Evolutionary conservation across 345 rosid species (phyloP), one percentile per base, ranked within the genome.

Genomic region (Populus tremula): DNA sequence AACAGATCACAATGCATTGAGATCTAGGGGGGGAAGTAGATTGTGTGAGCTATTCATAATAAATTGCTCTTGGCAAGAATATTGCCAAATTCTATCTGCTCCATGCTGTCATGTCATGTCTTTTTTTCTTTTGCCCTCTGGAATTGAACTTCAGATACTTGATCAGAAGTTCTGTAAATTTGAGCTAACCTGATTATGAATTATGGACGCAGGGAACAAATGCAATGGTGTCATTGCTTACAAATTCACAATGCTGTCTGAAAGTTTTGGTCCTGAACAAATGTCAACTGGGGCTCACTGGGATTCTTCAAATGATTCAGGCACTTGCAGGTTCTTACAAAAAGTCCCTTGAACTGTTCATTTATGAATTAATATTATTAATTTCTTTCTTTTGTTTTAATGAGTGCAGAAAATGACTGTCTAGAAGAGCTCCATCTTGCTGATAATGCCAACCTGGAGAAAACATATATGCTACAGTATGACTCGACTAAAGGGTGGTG

Each of bases 351-450:
- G 13, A 47, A 45, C 47, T 29, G 13, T 73, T 74, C 27, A 31
- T 43, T 62, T 62, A 11, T 47, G 18, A 47, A 47, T 47, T 47
- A 33, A 33, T 33, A 38, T 50, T 25, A 27, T 69, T 25, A 59
- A 62, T 59, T 76, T 69, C 9, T 0, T 31, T 64, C 43, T 67
- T 78, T 33, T 75, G 63, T 59, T n/a, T 64, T 45, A 10, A n/a
- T 27, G 36, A 14, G 5, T 67, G 74, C 90, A 96, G 99, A 82
- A 80, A 92, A 90, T 77, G 81, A 85, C 75, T 78, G 82, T 70
- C 83, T 96, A 21, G 90, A 91, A 84, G 97, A 96, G 86, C 95
- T 96, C 82, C 75, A 88, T 87, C 86, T 93, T 75, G 90, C 94
- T 23, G 84, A 85, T 50, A 96, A 93, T 78, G 80, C 77, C 25